Evolutionary conservation across 2,329 filamentous ascomycete genomes (phyloP).

Genomic region (Akanthomyces lecanii): DNA sequence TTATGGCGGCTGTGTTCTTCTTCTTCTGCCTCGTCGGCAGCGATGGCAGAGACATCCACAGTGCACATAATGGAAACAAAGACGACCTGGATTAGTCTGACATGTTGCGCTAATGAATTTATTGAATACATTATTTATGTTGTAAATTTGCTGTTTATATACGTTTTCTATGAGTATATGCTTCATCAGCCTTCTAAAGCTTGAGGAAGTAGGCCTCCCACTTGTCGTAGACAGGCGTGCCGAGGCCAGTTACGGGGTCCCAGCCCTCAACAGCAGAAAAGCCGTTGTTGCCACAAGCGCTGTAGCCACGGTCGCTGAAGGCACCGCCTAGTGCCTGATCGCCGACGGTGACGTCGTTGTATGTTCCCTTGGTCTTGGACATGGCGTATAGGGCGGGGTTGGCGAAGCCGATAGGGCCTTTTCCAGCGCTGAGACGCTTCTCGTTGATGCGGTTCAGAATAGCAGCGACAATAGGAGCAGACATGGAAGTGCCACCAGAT

Average conservation of each 20-base stretch:
- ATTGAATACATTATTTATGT: background rate
- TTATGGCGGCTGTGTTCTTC: too few relatives aligned
- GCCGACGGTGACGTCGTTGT: slow-evolving; percentile 25
- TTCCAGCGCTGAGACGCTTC: slow-evolving; percentile 30
- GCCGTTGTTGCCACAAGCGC: slow-evolving; percentile 25
- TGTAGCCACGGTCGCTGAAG: slow-evolving; percentile 1
- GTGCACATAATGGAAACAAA: too few relatives aligned
- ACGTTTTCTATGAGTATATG: background rate
- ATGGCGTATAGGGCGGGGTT: slow-evolving; percentile 28
- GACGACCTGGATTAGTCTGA: too few relatives aligned
- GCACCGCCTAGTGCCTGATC: slow-evolving; percentile 19
- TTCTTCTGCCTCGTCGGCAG: too few relatives aligned
- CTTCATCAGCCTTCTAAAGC: background rate
- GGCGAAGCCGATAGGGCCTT: slow-evolving; percentile 34
- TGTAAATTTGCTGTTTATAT: background rate
- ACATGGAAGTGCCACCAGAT: slow-evolving; percentile 44
- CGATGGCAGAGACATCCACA: too few relatives aligned
- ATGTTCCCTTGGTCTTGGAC: slow-evolving; percentile 15
- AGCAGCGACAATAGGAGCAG: slow-evolving; percentile 20
- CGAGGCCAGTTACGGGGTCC: slow-evolving; percentile 27
- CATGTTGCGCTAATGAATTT: too few relatives aligned
- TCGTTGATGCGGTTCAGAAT: slow-evolving; percentile 30
- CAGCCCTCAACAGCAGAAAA: slow-evolving; percentile 26
- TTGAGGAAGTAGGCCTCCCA: slow-evolving; percentile 12
- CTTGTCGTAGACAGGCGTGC: slow-evolving; percentile 17